A percentile compares a stretch with the other conserved stretches of the same genome.
Conservation (phyloP, 768 basidiomycete species). For the Pulveroboletus sp. region DNA sequence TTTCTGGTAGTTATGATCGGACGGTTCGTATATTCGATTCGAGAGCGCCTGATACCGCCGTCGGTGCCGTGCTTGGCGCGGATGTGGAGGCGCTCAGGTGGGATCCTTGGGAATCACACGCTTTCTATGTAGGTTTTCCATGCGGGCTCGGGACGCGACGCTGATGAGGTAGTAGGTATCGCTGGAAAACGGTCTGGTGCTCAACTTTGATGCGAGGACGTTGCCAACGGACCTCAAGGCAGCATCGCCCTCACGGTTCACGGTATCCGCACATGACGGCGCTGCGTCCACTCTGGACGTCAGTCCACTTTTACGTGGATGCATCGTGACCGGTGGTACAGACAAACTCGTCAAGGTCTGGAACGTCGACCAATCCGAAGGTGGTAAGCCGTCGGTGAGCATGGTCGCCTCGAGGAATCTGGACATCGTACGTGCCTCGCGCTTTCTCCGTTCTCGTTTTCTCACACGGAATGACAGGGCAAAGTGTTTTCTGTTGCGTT, state of each 20-base stretch:
- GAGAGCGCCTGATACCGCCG: conserved; percentile 72
- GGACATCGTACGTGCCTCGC: conserved; percentile 63
- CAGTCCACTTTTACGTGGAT: conserved; percentile 85
- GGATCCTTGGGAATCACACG: conserved; percentile 91
- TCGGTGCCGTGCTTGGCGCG: conserved; percentile 81
- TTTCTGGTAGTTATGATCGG: conserved; percentile 93
- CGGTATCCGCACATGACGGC: conserved; percentile 90
- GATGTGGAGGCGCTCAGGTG: conserved; percentile 93
- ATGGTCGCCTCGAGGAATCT: conserved; percentile 86
- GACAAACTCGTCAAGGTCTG: conserved; percentile 96
- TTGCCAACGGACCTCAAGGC: conserved; percentile 64
- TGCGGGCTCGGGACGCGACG: not conserved
- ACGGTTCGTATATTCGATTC: conserved; percentile 95
- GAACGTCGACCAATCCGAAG: conserved; percentile 73
- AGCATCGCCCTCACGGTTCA: conserved; percentile 75
- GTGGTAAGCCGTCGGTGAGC: conserved; percentile 70
- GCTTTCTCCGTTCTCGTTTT: not conserved
- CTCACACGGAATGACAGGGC: conserved; percentile 51
- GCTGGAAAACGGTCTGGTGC: conserved; percentile 88
- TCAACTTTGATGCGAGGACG: conserved; percentile 88
- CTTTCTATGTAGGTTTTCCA: conserved; percentile 69
- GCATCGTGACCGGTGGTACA: conserved; percentile 88
- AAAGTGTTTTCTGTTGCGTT: conserved; percentile 91
- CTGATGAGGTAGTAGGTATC: conserved; percentile 60
- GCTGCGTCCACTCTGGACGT: conserved; percentile 86